phyloP scores from a whole-genome alignment of 306 rosid genomes.

The Quercus mongolica region DNA sequence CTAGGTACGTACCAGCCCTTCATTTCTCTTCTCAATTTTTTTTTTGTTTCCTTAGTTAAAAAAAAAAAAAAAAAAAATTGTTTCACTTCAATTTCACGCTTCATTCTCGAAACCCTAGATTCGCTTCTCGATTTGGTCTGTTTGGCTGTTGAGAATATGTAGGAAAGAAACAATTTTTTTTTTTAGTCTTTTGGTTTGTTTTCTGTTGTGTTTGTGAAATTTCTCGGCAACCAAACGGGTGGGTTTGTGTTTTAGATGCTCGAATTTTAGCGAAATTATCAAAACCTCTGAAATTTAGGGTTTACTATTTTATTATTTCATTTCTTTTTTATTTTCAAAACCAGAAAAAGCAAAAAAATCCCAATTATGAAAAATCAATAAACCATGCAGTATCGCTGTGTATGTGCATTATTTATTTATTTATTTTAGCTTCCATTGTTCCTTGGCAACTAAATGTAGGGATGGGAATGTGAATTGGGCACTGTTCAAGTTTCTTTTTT shows the following conservation, averaged over 20 bases:
- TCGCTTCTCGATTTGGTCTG: background rate
- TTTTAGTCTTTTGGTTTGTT: background rate
- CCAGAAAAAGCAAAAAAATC: background rate
- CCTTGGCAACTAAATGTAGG: background rate
- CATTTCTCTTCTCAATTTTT: background rate
- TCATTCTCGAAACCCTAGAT: slow-evolving; percentile 23
- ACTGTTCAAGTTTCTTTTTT: background rate
- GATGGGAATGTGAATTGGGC: background rate
- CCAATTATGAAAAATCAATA: background rate
- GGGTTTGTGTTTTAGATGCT: background rate
- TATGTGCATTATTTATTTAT: background rate
- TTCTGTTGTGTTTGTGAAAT: background rate
- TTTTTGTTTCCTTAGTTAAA: background rate
- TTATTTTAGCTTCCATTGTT: background rate
- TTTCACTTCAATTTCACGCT: background rate
- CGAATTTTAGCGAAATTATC: background rate
- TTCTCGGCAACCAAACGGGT: background rate
- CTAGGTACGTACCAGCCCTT: slow-evolving; percentile 11
- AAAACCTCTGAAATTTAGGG: too few species aligned
- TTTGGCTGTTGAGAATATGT: background rate
- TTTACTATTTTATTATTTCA: too few species aligned
- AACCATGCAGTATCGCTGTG: background rate
- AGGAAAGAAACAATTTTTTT: background rate
- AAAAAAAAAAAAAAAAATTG: too few species aligned
- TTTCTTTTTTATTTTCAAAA: too few species aligned